Percentiles rank a stretch among this genome's conserved stretches.
Evolutionary conservation across 2,329 filamentous ascomycete genomes (phyloP).

Genomic region (Bipolaris oryzae): DNA sequence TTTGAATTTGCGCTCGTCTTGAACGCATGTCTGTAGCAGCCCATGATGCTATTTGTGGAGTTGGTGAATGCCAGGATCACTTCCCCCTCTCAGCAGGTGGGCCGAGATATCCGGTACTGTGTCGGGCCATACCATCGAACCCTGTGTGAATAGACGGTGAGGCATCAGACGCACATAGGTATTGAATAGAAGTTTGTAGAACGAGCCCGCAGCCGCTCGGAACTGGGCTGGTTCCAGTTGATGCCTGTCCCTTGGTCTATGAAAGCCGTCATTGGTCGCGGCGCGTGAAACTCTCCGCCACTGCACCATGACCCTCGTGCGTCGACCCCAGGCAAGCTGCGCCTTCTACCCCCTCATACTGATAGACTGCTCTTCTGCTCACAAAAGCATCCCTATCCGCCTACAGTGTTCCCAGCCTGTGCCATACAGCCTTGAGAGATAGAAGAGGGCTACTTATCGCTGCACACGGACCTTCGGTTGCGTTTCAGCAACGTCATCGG

Average conservation of each 20-base stretch:
- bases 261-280: conserved; percentile 26
- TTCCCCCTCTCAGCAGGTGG: neutral
- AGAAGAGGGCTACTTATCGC: conserved; percentile 15
- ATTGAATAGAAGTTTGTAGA: neutral
- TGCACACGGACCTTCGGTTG: conserved; percentile 27
- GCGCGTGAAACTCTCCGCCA: conserved; percentile 24
- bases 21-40: neutral
- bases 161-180: neutral
- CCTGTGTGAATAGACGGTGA: neutral
- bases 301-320: conserved; percentile 17
- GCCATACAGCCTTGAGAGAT: conserved; percentile 9
- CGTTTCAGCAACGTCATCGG: conserved; percentile 40
- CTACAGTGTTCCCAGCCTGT: conserved; percentile 6
- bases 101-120: neutral
- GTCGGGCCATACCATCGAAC: neutral
- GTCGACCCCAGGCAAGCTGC: conserved; percentile 17
- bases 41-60: neutral
- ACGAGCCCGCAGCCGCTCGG: conserved; percentile 2
- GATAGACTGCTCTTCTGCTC: conserved; percentile 6
- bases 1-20: neutral
- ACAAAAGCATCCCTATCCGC: conserved; percentile 7
- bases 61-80: neutral
- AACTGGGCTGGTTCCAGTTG: conserved; percentile 9
- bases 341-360: conserved; percentile 21
- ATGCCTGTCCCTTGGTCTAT: conserved; percentile 12